Percentiles rank a stretch among this genome's conserved stretches.
Evolutionary conservation across 2,329 filamentous ascomycete genomes (phyloP).

Genomic region (Trichophyton rubrum): DNA sequence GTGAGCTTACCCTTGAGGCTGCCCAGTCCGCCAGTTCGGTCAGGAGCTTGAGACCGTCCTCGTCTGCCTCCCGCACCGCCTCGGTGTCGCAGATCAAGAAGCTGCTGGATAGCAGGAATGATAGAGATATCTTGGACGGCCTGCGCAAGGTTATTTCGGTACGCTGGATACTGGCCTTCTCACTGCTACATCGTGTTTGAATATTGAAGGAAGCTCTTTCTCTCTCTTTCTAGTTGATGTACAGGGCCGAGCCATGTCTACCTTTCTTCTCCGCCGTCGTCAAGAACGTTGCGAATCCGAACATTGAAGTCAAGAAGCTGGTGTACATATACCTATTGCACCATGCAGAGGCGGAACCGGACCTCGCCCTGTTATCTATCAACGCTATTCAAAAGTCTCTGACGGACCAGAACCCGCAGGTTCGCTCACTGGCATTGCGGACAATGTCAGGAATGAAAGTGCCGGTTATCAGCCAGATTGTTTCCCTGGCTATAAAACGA

Average conservation of each 20-base stretch:
- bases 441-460: slow-evolving; percentile 98
- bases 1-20: slow-evolving; percentile 94
- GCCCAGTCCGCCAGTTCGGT: slow-evolving; percentile 67
- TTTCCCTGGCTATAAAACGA: slow-evolving; percentile 89
- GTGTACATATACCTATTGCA: slow-evolving; percentile 97
- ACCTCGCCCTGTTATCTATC: slow-evolving; percentile 89
- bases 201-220: not conserved
- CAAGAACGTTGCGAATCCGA: slow-evolving; percentile 92
- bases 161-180: slow-evolving; percentile 18
- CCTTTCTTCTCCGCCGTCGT: slow-evolving; percentile 96
- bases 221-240: slow-evolving; percentile 66
- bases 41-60: slow-evolving; percentile 36
- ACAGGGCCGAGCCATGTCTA: slow-evolving; percentile 73
- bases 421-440: slow-evolving; percentile 80
- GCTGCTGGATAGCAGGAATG: slow-evolving; percentile 83
- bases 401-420: slow-evolving; percentile 79
- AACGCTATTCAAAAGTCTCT: slow-evolving; percentile 98
- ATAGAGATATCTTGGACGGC: slow-evolving; percentile 85
- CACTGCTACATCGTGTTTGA: not conserved
- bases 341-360: slow-evolving; percentile 90
- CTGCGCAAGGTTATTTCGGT: slow-evolving; percentile 79
- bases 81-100: slow-evolving; percentile 83
- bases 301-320: slow-evolving; percentile 90
- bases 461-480: slow-evolving; percentile 94
- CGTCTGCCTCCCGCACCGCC: slow-evolving; percentile 51